Percentiles rank a stretch among this genome's conserved stretches.
Evolutionary conservation across 2,329 filamentous ascomycete genomes (phyloP).

Genomic region (Botryotinia globosa): DNA sequence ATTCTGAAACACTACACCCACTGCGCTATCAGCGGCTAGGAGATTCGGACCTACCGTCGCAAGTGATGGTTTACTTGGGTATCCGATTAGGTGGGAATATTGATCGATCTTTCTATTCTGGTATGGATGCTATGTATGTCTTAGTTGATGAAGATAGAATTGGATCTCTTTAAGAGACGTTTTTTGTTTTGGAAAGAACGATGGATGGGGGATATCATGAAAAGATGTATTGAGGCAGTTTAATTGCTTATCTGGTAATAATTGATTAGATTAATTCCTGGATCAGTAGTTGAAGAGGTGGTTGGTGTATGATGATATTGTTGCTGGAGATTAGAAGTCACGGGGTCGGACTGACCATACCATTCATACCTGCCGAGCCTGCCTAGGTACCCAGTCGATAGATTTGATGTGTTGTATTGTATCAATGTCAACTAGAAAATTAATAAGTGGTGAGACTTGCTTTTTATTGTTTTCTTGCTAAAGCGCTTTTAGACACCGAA

Average conservation of each 20-base stretch:
- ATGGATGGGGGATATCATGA: no score
- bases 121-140: background rate
- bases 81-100: background rate
- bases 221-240: no score
- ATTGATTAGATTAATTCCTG: background rate
- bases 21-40: background rate
- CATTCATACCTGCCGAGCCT: background rate
- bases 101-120: background rate
- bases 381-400: no score
- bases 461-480: background rate
- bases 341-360: background rate
- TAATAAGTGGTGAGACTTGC: background rate
- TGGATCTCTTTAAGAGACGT: no score
- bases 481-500: conserved; percentile 5
- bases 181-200: no score
- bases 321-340: background rate
- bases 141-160: background rate
- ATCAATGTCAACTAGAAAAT: background rate
- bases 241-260: background rate
- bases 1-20: conserved; percentile 4
- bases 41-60: background rate
- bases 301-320: background rate
- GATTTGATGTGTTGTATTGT: background rate
- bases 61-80: background rate
- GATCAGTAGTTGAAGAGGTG: background rate